phyloP scores from a whole-genome alignment of 768 basidiomycete species.

The Hygrophorus russula region DNA sequence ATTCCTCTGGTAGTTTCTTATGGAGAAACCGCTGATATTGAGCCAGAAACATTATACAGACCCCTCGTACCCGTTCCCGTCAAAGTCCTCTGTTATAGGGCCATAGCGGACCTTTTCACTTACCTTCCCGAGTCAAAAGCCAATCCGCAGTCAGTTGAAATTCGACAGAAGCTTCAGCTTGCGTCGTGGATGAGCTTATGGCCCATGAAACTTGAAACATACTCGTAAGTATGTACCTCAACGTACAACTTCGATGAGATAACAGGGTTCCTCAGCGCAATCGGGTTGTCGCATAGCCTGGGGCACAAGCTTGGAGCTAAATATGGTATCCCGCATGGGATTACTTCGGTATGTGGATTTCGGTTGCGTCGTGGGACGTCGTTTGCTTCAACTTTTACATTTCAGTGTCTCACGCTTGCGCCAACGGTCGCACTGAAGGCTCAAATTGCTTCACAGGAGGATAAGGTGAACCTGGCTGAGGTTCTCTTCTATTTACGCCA shows the following conservation, averaged over 20 bases:
- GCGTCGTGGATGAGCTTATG: conserved; percentile 78
- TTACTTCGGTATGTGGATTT: conserved; percentile 54
- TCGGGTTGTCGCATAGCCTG: conserved; percentile 69
- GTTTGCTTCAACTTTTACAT: background rate
- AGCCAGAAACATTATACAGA: conserved; percentile 54
- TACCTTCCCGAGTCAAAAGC: conserved; percentile 58
- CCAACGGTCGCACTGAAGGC: conserved; percentile 52
- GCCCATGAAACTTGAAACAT: conserved; percentile 48
- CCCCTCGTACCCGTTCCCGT: conserved; percentile 42
- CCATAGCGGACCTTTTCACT: conserved; percentile 61
- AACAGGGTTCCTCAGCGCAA: conserved; percentile 26
- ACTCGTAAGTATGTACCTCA: conserved; percentile 26
- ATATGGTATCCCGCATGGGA: conserved; percentile 72
- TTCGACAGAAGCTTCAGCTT: conserved; percentile 57
- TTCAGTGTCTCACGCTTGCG: conserved; percentile 61
- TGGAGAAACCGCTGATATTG: background rate
- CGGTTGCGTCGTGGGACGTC: background rate
- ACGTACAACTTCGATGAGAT: background rate
- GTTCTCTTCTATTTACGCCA: conserved; percentile 47
- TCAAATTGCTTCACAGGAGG: conserved; percentile 42
- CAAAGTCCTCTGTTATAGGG: conserved; percentile 54
- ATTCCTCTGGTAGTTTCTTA: background rate
- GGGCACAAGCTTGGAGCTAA: conserved; percentile 65
- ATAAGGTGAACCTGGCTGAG: conserved; percentile 49
- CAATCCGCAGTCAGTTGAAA: conserved; percentile 41